These are phyloP conservation scores for Nakazawaea ishiwadae DNA, from an alignment of 805 yeast genomes.

Conservation along the genomic window DNA sequence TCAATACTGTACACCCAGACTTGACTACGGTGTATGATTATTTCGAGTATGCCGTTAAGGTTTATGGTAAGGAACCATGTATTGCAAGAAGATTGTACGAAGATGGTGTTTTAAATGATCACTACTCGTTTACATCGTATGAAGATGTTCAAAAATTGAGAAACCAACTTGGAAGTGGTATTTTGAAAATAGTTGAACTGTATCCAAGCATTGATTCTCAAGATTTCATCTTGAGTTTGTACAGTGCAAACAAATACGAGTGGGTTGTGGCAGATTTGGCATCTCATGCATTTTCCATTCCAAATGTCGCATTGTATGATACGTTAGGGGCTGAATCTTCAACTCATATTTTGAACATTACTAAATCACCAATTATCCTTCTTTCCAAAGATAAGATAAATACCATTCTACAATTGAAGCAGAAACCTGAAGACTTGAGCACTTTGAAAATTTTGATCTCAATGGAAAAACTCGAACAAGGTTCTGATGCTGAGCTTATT, in stretches of 20 bases:
- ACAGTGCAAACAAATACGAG: conserved; percentile 56
- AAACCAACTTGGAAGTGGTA: conserved; percentile 51
- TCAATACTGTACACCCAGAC: conserved; percentile 26
- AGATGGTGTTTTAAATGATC: conserved; percentile 32
- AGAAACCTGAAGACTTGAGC: conserved; percentile 14
- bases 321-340: conserved; percentile 58
- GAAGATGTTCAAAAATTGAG: conserved; percentile 36
- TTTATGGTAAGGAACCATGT: conserved; percentile 26
- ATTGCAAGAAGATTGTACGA: conserved; percentile 32
- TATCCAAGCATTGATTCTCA: conserved; percentile 13
- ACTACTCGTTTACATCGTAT: conserved; percentile 41
- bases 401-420: conserved; percentile 39
- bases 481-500: too few relatives aligned
- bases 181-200: conserved; percentile 34
- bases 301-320: conserved; percentile 53
- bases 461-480: conserved; percentile 34
- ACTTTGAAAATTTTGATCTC: conserved; percentile 49
- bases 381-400: conserved; percentile 48
- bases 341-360: conserved; percentile 54
- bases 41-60: conserved; percentile 25
- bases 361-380: conserved; percentile 56
- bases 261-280: conserved; percentile 73
- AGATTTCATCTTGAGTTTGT: conserved; percentile 49
- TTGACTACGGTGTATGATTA: conserved; percentile 34
- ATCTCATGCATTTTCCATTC: conserved; percentile 49